These are phyloP conservation scores for Evernia prunastri DNA, from an alignment of 495 filamentous ascomycete species.

Conservation along the genomic window DNA sequence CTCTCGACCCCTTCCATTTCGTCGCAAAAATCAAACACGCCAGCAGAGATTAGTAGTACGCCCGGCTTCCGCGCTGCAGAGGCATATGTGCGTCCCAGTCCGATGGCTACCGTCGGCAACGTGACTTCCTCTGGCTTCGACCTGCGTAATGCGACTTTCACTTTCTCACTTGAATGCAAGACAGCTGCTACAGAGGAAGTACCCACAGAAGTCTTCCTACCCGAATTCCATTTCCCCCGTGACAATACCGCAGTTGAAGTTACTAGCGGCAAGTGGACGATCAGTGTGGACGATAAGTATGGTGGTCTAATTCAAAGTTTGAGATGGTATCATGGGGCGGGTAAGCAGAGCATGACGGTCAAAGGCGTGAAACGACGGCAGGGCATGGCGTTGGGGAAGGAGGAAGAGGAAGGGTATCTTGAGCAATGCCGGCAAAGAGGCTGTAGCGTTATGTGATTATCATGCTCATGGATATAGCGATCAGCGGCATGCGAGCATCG, in stretches of 20 bases:
- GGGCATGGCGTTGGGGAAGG: conserved; percentile 33
- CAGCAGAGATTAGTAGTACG: conserved; percentile 47
- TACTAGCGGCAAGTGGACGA: conserved; percentile 83
- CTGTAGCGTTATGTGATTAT: conserved; percentile 47
- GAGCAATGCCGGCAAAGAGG: conserved; percentile 50
- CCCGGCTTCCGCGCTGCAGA: conserved; percentile 85
- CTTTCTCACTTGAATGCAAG: conserved; percentile 53
- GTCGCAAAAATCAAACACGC: conserved; percentile 44
- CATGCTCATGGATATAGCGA: not conserved
- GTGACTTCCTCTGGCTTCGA: conserved; percentile 70
- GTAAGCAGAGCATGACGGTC: conserved; percentile 72
- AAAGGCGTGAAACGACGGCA: conserved; percentile 63
- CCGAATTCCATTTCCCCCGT: conserved; percentile 88
- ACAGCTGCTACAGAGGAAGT: conserved; percentile 46
- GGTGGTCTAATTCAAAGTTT: conserved; percentile 64
- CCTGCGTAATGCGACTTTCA: conserved; percentile 66
- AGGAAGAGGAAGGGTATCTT: conserved; percentile 59
- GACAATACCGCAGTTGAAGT: conserved; percentile 60
- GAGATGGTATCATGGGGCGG: conserved; percentile 85
- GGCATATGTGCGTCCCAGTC: conserved; percentile 81
- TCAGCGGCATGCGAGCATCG: not conserved
- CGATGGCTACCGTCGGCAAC: conserved; percentile 64
- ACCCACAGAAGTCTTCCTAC: conserved; percentile 81
- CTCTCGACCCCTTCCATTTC: conserved; percentile 67
- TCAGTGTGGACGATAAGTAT: conserved; percentile 63